These are phyloP conservation scores for Hansfordia pulvinata DNA, from an alignment of 2,329 filamentous ascomycete genomes.

Conservation along the genomic window DNA sequence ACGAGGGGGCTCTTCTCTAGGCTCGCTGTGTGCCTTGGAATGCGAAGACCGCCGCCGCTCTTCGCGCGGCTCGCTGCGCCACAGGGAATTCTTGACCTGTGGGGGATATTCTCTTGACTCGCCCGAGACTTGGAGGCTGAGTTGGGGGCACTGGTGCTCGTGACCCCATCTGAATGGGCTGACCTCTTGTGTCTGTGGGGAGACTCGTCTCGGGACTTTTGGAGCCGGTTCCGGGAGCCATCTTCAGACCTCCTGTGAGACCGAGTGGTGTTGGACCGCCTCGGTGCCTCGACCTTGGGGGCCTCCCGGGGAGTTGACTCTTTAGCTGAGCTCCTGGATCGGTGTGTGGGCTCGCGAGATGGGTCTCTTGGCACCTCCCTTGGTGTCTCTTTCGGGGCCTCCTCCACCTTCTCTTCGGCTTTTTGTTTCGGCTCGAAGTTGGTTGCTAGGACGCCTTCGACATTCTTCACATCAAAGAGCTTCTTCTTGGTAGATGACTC, in stretches of 20 bases:
- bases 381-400: slow-evolving; percentile 9
- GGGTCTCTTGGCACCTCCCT: background rate
- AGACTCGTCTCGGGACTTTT: slow-evolving; percentile 11
- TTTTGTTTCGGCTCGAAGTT: slow-evolving; percentile 7
- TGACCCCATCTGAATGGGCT: background rate
- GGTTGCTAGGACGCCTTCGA: slow-evolving; percentile 17
- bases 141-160: background rate
- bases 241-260: slow-evolving; percentile 17
- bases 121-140: slow-evolving; percentile 1
- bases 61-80: background rate
- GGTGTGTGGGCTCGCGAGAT: background rate
- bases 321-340: slow-evolving; percentile 6
- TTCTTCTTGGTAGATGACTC: slow-evolving; percentile 19
- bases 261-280: slow-evolving; percentile 17
- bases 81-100: background rate
- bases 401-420: slow-evolving; percentile 5
- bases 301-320: slow-evolving; percentile 9
- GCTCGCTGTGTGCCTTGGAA: slow-evolving; percentile 1
- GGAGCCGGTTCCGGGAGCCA: slow-evolving; percentile 10
- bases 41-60: too few relatives aligned
- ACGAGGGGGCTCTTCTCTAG: slow-evolving; percentile 3
- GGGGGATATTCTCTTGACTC: background rate
- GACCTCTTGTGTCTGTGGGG: slow-evolving; percentile 4
- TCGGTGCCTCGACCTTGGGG: slow-evolving; percentile 15
- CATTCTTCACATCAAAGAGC: slow-evolving; percentile 27